Evolutionary conservation across 2,329 filamentous ascomycete species (phyloP), one percentile per base, ranked within the genome.

Genomic region (Eurotiales sp.): DNA sequence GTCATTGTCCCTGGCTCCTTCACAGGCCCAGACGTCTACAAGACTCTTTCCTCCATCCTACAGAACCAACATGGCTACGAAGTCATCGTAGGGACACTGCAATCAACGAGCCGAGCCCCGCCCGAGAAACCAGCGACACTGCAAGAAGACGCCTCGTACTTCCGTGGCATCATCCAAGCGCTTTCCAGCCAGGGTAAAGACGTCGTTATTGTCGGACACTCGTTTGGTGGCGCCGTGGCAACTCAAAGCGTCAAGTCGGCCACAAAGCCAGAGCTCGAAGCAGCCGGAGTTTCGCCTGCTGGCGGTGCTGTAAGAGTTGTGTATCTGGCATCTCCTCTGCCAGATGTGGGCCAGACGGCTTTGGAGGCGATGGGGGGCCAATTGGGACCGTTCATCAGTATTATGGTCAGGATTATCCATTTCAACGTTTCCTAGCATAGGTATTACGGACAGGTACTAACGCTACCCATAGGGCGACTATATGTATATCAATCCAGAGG

Each of bases 91-190:
- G 53, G 43, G 12, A 55, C 58, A 1, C 45, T 55, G 3, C 53
- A 42, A 37, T 48, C 49, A 19, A 15, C 49, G 11, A 45, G 15
- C 17, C 36, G 50, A 29, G 41, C 15, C 32, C 36, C 43, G 14
- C 39, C 50, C 15, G 49, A 45, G 12, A 60, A 63, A 5, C 58
- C 62, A 5, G 53, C 58, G 6, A 64, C 67, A 23, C 64, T 67
- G 46, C 56, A 59, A 19, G 59, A 66, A 43, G 67, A 71, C 46
- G 68, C 64, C 1, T 57, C 59, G 3, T 58, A 58, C 42, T 62
- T 71, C 23, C 58, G 57, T 29, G 49, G 49, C 3, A 59, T 57
- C 0, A 50, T 72, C 4, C 54, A 61, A 30, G 44, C 55, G n/a
- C 61, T 72, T 7, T 55, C 62, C 4, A 50, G 58, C 40, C 49